Base-by-base conservation (phyloP, 345 rosid species). In the Rhizophora mangle region DNA sequence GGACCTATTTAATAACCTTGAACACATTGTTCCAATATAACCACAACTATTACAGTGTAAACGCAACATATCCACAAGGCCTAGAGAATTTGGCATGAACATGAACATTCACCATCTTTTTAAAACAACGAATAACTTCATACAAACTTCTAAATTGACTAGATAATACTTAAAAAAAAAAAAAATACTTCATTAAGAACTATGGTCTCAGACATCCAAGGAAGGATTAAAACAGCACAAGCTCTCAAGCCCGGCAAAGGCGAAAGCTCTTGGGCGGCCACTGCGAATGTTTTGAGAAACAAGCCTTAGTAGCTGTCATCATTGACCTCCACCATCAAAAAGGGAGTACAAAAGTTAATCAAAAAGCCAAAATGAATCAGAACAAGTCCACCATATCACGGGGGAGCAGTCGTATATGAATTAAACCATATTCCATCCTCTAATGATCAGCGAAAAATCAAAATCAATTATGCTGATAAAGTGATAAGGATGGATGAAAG, bases 201-300 rank as follows among this genome's bases (percentile, higher is more conserved):
- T 11, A 43, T 11, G 18, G 18, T 70, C 47, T 72, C 83, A 73
- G 79, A 72, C 69, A 80, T 76, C 83, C 83, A 71, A 79, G 85
- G 85, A 82, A 82, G 85, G 73, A 79, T 51, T 0, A 5, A 62
- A 51, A 63, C 73, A 77, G 85, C 87, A 82, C 59, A 27, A 76
- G 63, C 79, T 65, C 79, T 60, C 75, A 39, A 70, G 75, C 79
- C 75, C 2, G 60, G 60, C 60, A 22, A 74, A 89, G 88, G 86
- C 86, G 86, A 87, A 85, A 87, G 87, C 86, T 76, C 86, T 91
- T 58, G 85, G 91, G 84, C 89, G 79, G 94, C 94, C 81, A 87
- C 96, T 90, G 96, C 90, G 85, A 90, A 88, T 88, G 94, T 84
- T 79, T 81, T 83, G 90, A 88, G 87, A 88, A 82, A 85, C 86